These are phyloP conservation scores for Suhomyces wounanorum DNA, from an alignment of 1,139 yeast genomes.

Conservation along the genomic window DNA sequence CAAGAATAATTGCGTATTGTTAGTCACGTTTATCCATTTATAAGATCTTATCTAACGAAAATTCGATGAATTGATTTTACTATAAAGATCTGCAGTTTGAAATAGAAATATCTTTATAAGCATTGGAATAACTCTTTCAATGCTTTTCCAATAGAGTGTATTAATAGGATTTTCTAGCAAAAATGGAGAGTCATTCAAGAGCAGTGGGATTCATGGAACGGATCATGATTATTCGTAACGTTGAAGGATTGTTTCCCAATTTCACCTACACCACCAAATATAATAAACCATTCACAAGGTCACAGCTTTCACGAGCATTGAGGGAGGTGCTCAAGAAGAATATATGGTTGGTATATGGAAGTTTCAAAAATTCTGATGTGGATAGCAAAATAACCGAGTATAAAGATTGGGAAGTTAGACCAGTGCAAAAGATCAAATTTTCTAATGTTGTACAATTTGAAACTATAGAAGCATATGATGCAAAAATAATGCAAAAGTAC, in stretches of 20 bases:
- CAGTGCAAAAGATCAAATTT: slow-evolving; percentile 24
- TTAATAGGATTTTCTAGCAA: not conserved
- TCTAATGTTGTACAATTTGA: slow-evolving; percentile 27
- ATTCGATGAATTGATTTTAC: too few species aligned
- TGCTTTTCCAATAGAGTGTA: too few species aligned
- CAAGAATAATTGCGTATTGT: too few species aligned
- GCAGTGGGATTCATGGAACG: slow-evolving; percentile 9
- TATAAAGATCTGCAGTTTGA: too few species aligned
- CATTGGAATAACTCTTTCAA: too few species aligned
- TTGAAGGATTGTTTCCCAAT: slow-evolving; percentile 26
- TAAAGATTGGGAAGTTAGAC: slow-evolving; percentile 20
- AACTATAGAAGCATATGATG: not conserved
- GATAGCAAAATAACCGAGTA: slow-evolving; percentile 10
- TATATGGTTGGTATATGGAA: slow-evolving; percentile 27
- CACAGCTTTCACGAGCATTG: slow-evolving; percentile 29
- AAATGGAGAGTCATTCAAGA: slow-evolving; percentile 1
- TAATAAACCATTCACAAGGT: slow-evolving; percentile 16
- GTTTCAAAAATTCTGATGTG: slow-evolving; percentile 17
- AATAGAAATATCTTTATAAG: too few species aligned
- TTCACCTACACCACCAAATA: slow-evolving; percentile 31
- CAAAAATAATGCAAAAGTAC: not conserved
- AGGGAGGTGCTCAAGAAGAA: slow-evolving; percentile 21
- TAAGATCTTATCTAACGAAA: too few species aligned
- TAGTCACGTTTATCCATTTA: too few species aligned
- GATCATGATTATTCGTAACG: slow-evolving; percentile 29